Evolutionary conservation across 305 asterid species (phyloP), one percentile per base, ranked within the genome.

Genomic region (Coffea humblotiana): DNA sequence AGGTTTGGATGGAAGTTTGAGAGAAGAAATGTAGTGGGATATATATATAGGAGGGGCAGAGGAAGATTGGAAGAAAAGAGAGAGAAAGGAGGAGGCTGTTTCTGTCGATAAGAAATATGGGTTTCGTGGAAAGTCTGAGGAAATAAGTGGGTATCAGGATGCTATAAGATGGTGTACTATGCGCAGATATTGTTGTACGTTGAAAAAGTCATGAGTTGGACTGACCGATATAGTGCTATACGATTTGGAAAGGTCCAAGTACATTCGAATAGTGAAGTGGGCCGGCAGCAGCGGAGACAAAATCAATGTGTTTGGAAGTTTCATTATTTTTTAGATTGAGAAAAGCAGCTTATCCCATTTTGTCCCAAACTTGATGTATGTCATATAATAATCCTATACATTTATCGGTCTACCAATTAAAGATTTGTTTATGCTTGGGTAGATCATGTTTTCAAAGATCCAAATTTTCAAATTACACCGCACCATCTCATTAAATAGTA

Each of bases 11-110:
- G 12, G 51, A 47, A 10, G 12, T 8, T 32, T 47, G 35, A 63
- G 18, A n/a, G 37, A 3, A 25, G 0, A 27, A 11, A 64, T 10
- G 9, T 27, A 6, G 21, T 73, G 43, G 43, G 71, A 65, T 76
- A 43, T 80, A 32, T 71, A 52, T 23, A 40, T 40, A 40, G 37
- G 14, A 65, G 37, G 3, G 15, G 65, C 25, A 48, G 13, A 69
- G 83, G 92, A 88, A 87, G 86, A 75, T 43, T 3, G 74, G 66
- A 71, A 80, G 93, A 90, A 89, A 79, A 72, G 78, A 70, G 79
- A 74, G 65, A 77, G 92, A 90, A 90, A 79, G 86, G 49, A 79
- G 6, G 14, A 27, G 18, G 90, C 18, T 77, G 82, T 37, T 87
- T 88, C 91, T 37, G 67, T 29, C 8, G 72, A 35, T 0, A 18